These are phyloP conservation scores for Macadamia tetraphylla DNA, from an alignment of 164 flowering plant species.

Conservation along the genomic window DNA sequence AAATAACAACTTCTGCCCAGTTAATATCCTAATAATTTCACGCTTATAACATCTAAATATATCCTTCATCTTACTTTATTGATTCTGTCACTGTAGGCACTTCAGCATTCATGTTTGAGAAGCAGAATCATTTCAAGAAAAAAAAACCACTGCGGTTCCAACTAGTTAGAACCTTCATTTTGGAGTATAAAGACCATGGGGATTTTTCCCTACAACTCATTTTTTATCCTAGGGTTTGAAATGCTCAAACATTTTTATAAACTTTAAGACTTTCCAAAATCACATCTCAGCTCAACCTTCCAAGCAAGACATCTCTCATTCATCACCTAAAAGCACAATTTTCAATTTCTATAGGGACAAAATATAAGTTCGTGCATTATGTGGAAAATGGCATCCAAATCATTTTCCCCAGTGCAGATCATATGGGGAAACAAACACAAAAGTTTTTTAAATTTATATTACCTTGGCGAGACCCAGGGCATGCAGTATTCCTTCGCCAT, in stretches of 20 bases:
- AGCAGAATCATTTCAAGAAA: too few relatives aligned
- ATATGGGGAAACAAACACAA: too few relatives aligned
- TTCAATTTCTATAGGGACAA: neutral
- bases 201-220: neutral
- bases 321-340: neutral
- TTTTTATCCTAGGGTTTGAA: neutral
- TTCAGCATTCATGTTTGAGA: too few relatives aligned
- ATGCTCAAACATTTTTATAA: neutral
- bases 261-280: neutral
- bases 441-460: neutral
- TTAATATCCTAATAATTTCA: too few relatives aligned
- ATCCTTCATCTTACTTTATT: too few relatives aligned
- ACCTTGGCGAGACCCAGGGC: constrained; percentile 33
- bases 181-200: neutral
- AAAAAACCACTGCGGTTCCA: too few relatives aligned
- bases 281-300: neutral
- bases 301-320: neutral
- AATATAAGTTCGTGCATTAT: neutral
- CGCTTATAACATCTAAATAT: too few relatives aligned
- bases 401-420: too few relatives aligned
- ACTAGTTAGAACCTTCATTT: neutral
- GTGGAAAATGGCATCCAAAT: neutral
- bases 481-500: constrained; percentile 51
- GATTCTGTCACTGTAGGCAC: too few relatives aligned
- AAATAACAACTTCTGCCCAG: too few relatives aligned